Conservation (phyloP, 179 eudicot species). For the Silene coronaria region DNA sequence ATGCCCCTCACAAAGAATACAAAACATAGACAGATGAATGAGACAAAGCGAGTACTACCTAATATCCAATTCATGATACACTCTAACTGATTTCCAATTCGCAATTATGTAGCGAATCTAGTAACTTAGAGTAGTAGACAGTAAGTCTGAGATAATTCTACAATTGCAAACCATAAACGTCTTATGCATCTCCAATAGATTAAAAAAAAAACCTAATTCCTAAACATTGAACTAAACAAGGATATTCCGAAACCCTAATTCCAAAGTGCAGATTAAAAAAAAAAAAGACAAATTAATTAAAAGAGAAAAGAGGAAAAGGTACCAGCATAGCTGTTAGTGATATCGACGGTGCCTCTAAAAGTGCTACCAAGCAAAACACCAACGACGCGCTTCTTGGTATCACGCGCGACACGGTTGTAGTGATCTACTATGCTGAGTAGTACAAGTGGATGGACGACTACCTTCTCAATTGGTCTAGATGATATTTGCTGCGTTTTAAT, state of each 20-base stretch:
- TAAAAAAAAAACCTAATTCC: background rate
- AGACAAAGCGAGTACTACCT: too few species aligned
- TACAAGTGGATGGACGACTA: conserved; percentile 86
- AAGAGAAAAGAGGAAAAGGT: background rate
- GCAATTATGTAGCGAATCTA: too few species aligned
- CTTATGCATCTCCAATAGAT: background rate
- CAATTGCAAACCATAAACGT: background rate
- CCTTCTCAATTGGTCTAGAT: conserved; percentile 66
- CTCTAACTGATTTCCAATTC: too few species aligned
- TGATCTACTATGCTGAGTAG: conserved; percentile 87
- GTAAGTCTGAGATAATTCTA: background rate
- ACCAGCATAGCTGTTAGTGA: conserved; percentile 93
- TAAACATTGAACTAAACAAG: background rate
- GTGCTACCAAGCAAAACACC: conserved; percentile 81
- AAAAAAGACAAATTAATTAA: background rate
- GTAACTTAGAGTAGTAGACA: too few species aligned
- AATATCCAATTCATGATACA: too few species aligned
- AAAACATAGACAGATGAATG: too few species aligned
- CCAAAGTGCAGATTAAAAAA: background rate
- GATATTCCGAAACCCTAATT: conserved; percentile 24
- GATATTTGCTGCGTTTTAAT: conserved; percentile 80
- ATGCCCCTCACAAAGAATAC: too few species aligned
- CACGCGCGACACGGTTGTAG: conserved; percentile 90
- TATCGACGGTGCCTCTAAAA: conserved; percentile 68
- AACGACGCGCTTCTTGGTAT: conserved; percentile 81